Conservation (phyloP, 768 basidiomycete species). For the Nevesoporus exiguus region DNA sequence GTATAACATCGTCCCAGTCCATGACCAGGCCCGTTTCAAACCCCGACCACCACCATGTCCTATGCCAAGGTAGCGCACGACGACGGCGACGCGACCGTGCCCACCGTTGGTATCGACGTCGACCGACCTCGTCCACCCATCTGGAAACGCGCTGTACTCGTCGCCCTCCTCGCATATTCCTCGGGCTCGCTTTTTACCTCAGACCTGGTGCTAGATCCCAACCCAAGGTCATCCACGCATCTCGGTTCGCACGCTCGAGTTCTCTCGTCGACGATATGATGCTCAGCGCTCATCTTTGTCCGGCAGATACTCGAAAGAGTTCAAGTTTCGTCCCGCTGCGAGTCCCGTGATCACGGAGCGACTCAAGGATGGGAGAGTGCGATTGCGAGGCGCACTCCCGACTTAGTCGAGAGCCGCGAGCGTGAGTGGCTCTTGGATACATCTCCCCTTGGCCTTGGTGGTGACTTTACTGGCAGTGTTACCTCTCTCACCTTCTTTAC, state of each 20-base stretch:
- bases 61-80: too few relatives aligned
- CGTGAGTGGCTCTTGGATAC: not conserved
- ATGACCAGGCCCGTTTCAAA: constrained; percentile 19
- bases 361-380: constrained; percentile 64
- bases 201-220: constrained; percentile 22
- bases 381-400: constrained; percentile 67
- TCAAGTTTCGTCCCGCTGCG: constrained; percentile 80
- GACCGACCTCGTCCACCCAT: constrained; percentile 33
- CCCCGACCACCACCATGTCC: constrained; percentile 18
- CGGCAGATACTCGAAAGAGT: constrained; percentile 75
- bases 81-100: too few relatives aligned
- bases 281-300: not conserved
- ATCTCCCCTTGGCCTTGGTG: not conserved
- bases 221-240: constrained; percentile 56
- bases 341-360: constrained; percentile 79
- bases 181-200: constrained; percentile 44
- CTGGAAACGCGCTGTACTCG: constrained; percentile 47
- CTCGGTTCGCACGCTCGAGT: constrained; percentile 44
- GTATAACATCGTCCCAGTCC: not conserved
- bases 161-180: constrained; percentile 41
- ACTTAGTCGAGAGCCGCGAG: not conserved
- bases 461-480: not conserved
- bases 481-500: not conserved
- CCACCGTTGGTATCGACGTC: not conserved
- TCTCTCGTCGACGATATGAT: not conserved